Base-by-base conservation (phyloP, 2,329 filamentous ascomycete species). In the Clarireedia hainanense region DNA sequence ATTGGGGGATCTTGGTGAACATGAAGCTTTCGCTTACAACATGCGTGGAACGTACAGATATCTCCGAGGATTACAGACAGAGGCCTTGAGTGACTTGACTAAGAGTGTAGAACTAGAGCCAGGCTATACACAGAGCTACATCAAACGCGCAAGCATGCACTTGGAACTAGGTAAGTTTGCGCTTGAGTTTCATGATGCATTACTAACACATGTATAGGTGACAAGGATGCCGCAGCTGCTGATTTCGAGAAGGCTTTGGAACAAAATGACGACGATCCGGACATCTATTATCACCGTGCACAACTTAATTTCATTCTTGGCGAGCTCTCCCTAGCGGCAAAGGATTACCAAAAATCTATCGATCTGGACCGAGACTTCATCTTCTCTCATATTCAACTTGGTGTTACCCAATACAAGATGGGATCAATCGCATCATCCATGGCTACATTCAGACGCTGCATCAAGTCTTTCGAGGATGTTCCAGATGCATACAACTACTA, bases 401-500 rank as follows among this genome's bases (percentile, higher is more conserved):
- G 94, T 72, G 94, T 99, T 52, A 99, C 94, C 50, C 94, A 99
- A 75, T 99, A 99, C 80, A 99, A 99, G 85, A 95, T 97, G 88
- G 94, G 94, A 64, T 96, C 90, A 30, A 88, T 99, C 57, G 94
- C 94, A 6, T 96, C 91, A 7, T 96, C 91, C 47, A 97, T 97
- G 91, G 92, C 94, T 37, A 99, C 94, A 5, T 97, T 99, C 85
- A 84, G 92, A 65, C 83, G 91, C 61, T 96, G 91, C 73, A 91
- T 96, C 73, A 99, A 97, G 85, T 96, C 96, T 76, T 99, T 99
- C 70, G 88, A 91, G 68, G 89, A 92, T 70, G 89, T 95, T 10
- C 91, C 92, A 5, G 94, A 99, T 69, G 94, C 97, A 42, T 99
- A 97, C 80, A 99, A 99, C 80, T 99, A 99, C 81, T 97, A 96